Conservation (phyloP, 2,329 filamentous ascomycete genomes). For the Hortaea sp. region DNA sequence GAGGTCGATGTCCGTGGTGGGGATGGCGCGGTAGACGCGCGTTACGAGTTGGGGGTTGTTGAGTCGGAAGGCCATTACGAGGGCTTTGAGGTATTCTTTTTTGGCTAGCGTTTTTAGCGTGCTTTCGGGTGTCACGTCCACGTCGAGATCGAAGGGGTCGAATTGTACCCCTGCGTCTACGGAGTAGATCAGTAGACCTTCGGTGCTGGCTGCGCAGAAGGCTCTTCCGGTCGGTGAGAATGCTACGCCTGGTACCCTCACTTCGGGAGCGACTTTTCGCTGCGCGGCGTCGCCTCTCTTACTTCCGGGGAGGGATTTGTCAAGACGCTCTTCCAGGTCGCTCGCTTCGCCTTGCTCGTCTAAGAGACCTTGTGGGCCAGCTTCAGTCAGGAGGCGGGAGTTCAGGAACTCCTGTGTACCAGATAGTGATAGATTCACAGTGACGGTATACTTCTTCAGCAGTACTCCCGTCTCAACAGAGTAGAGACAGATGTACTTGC, state of each 20-base stretch:
- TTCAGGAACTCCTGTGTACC: slow-evolving; percentile 97
- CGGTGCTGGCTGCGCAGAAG: slow-evolving; percentile 91
- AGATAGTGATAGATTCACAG: slow-evolving; percentile 86
- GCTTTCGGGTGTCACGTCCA: slow-evolving; percentile 78
- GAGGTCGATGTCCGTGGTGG: slow-evolving; percentile 62
- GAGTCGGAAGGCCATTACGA: slow-evolving; percentile 95
- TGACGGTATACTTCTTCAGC: slow-evolving; percentile 91
- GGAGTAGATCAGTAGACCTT: slow-evolving; percentile 88
- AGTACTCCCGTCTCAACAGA: slow-evolving; percentile 87
- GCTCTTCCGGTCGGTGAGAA: slow-evolving; percentile 83
- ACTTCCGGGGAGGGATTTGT: slow-evolving; percentile 70
- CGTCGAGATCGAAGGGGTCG: slow-evolving; percentile 91
- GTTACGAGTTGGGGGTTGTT: slow-evolving; percentile 76
- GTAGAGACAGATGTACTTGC: slow-evolving; percentile 97
- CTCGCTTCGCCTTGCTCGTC: slow-evolving; percentile 83
- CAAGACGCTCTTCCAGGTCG: slow-evolving; percentile 75
- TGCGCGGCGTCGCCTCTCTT: slow-evolving; percentile 78
- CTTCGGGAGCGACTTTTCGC: slow-evolving; percentile 66
- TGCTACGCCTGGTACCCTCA: slow-evolving; percentile 71
- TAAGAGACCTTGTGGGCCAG: slow-evolving; percentile 71
- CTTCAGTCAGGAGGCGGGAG: slow-evolving; percentile 83
- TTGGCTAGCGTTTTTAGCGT: slow-evolving; percentile 59
- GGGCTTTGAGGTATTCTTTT: slow-evolving; percentile 76
- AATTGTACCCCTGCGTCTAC: slow-evolving; percentile 77
- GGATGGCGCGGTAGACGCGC: slow-evolving; percentile 75